Evolutionary conservation across 163 green algal genomes (phyloP).

Genomic region (Chlorella variabilis): DNA sequence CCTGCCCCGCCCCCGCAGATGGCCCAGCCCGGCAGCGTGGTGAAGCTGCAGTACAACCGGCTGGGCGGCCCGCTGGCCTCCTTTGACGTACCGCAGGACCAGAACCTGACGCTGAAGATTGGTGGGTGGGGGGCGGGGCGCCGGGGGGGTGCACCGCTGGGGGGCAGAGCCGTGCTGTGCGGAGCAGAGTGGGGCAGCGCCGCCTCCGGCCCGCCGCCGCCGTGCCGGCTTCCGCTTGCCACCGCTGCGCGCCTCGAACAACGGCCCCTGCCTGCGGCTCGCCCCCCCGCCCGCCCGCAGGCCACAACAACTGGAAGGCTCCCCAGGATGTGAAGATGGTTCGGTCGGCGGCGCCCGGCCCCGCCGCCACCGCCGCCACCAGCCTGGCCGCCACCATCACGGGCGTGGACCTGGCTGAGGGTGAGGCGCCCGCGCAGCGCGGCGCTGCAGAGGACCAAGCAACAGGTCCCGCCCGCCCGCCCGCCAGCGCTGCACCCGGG

Average conservation of each 20-base stretch:
- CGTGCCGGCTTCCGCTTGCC: not conserved
- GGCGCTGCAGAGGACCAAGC: not conserved
- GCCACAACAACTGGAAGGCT: constrained; percentile 69
- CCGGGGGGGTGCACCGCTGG: not conserved
- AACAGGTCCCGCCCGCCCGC: too few species aligned
- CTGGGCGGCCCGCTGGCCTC: constrained; percentile 6
- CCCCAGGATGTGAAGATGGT: constrained; percentile 19
- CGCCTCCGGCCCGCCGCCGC: too few species aligned
- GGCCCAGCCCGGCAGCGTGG: constrained; percentile 6
- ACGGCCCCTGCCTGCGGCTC: not conserved
- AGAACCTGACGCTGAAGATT: constrained; percentile 16
- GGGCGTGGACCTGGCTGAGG: too few species aligned
- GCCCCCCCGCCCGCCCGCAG: too few species aligned
- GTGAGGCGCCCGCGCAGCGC: too few species aligned
- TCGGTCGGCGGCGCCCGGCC: not conserved
- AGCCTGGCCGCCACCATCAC: not conserved
- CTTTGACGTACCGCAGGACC: constrained; percentile 11
- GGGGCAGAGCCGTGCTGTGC: not conserved
- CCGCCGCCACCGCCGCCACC: not conserved
- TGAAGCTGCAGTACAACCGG: constrained; percentile 38
- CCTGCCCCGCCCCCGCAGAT: not conserved
- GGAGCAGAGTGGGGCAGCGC: too few species aligned
- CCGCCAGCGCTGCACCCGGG: not conserved
- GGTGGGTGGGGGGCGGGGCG: constrained; percentile 34
- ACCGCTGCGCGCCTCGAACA: not conserved